These are phyloP conservation scores for Golubevia pallescens DNA, from an alignment of 1,284 basidiomycete genomes.

Conservation along the genomic window DNA sequence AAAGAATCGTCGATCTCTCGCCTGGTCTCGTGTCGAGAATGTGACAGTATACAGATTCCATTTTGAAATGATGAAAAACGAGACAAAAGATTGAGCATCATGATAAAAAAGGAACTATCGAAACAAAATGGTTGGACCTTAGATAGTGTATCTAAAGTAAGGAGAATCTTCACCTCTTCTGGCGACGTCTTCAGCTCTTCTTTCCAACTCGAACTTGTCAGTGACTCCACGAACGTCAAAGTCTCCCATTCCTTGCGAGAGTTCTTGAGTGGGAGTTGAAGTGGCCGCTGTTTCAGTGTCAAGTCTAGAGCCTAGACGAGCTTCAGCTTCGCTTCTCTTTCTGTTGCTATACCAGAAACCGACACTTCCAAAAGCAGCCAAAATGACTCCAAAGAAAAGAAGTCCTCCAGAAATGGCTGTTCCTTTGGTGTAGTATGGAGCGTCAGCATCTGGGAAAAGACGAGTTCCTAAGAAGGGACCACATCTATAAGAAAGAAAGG, in stretches of 20 bases:
- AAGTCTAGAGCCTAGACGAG: not conserved
- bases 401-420: constrained; percentile 29
- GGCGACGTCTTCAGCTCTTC: constrained; percentile 7
- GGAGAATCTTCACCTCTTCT: constrained; percentile 16
- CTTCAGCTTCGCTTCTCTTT: constrained; percentile 12
- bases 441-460: constrained; percentile 32
- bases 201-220: constrained; percentile 5
- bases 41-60: too few relatives aligned
- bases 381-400: constrained; percentile 23
- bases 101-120: too few relatives aligned
- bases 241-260: not conserved
- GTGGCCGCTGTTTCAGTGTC: not conserved
- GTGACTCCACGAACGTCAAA: constrained; percentile 3
- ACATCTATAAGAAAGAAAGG: too few relatives aligned
- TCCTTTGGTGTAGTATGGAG: constrained; percentile 39
- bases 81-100: too few relatives aligned
- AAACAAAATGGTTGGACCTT: too few relatives aligned
- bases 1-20: too few relatives aligned
- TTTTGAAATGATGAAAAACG: too few relatives aligned
- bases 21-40: too few relatives aligned
- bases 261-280: too few relatives aligned
- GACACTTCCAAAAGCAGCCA: constrained; percentile 12
- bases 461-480: constrained; percentile 43
- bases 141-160: constrained; percentile 35
- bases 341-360: constrained; percentile 27